These are phyloP conservation scores for Leishmania tarentolae DNA, from an alignment of 208 protist genomes.

Conservation along the genomic window DNA sequence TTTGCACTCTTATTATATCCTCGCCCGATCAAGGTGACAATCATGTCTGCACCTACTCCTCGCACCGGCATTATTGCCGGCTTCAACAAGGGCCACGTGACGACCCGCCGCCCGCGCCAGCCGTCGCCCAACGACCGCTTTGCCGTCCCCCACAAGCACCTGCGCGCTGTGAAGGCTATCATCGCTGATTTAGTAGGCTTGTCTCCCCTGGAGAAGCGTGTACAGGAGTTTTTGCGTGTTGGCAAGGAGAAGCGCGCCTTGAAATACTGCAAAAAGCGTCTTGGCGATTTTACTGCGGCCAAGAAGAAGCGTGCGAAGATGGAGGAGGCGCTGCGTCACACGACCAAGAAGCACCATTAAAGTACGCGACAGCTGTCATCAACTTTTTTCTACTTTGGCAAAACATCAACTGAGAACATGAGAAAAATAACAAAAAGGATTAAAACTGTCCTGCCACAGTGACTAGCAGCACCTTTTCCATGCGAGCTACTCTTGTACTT, in stretches of 20 bases:
- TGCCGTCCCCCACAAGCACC: slow-evolving; percentile 87
- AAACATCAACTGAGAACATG: background rate
- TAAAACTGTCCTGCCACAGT: background rate
- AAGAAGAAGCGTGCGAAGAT: slow-evolving; percentile 94
- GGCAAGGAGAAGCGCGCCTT: slow-evolving; percentile 96
- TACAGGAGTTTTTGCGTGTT: slow-evolving; percentile 94
- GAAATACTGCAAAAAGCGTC: slow-evolving; percentile 95
- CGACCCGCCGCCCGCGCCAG: slow-evolving; percentile 83
- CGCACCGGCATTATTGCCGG: slow-evolving; percentile 91
- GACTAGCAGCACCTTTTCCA: background rate
- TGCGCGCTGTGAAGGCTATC: slow-evolving; percentile 91
- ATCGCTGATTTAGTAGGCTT: slow-evolving; percentile 90
- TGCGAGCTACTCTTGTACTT: background rate
- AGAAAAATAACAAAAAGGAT: slow-evolving; percentile 13
- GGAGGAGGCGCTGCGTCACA: slow-evolving; percentile 89
- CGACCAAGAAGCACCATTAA: slow-evolving; percentile 68
- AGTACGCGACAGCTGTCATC: slow-evolving; percentile 11
- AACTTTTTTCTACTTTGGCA: slow-evolving; percentile 24
- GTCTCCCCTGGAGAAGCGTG: slow-evolving; percentile 93
- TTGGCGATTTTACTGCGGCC: slow-evolving; percentile 86
- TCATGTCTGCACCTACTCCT: slow-evolving; percentile 69
- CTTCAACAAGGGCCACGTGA: slow-evolving; percentile 93
- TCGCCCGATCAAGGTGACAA: slow-evolving; percentile 17
- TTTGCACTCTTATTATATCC: background rate
- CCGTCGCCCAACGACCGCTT: slow-evolving; percentile 82